Evolutionary conservation across 2,329 filamentous ascomycete species (phyloP).

Genomic region (Colletotrichum sp.): DNA sequence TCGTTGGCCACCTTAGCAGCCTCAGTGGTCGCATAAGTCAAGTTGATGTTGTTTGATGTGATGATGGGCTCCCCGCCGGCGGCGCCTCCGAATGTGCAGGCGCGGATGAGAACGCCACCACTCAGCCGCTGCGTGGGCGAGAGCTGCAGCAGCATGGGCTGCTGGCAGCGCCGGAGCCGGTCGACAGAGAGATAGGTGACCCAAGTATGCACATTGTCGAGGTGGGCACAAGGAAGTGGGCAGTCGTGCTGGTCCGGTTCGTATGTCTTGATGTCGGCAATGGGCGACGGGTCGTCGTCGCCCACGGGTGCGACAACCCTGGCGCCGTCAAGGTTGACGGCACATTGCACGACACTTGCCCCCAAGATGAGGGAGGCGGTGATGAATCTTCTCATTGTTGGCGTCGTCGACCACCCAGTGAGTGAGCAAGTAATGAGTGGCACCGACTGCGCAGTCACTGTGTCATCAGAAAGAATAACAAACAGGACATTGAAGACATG

Average conservation of each 20-base stretch:
- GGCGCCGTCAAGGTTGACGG: not conserved
- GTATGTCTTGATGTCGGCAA: not conserved
- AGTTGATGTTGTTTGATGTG: not conserved
- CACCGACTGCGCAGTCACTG: not conserved
- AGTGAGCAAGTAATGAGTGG: not conserved
- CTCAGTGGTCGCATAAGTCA: not conserved
- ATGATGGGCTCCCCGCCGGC: not conserved
- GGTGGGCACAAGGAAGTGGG: not conserved
- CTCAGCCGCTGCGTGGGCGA: conserved; percentile 8
- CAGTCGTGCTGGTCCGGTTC: not conserved
- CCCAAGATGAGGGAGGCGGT: not conserved
- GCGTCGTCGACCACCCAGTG: not conserved
- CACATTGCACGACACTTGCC: not conserved
- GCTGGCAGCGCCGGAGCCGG: conserved; percentile 22
- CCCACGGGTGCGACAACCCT: not conserved
- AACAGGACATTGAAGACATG: not conserved
- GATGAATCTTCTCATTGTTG: not conserved
- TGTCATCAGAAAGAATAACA: not conserved
- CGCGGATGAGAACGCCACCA: not conserved
- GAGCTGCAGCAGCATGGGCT: conserved; percentile 21
- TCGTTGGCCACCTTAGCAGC: not conserved
- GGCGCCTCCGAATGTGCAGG: not conserved
- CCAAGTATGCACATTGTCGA: conserved; percentile 24
- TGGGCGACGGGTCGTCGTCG: not conserved
- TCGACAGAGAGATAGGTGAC: conserved; percentile 24